phyloP scores from a whole-genome alignment of 192 early-diverging fungal genomes.

The Coemansia umbellata region DNA sequence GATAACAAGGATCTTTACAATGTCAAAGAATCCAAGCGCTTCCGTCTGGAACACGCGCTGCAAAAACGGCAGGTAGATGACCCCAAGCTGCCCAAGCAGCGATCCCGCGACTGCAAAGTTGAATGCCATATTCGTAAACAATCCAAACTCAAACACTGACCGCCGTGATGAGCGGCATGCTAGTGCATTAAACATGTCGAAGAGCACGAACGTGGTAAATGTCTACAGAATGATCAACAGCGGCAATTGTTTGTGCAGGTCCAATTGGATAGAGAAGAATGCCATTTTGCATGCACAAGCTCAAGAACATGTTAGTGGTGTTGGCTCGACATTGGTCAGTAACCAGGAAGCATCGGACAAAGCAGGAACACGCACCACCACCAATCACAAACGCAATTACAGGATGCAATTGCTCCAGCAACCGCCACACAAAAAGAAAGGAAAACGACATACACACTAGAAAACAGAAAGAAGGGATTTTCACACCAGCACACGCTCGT shows the following conservation, averaged over 20 bases:
- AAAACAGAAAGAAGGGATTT: no score
- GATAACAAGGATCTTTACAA: conserved; percentile 63
- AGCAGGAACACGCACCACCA: no score
- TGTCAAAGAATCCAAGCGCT: conserved; percentile 70
- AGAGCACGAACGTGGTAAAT: conserved; percentile 94
- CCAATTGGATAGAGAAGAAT: no score
- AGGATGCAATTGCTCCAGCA: no score
- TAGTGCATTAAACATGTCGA: conserved; percentile 94
- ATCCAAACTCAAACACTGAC: conserved; percentile 75
- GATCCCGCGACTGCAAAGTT: conserved; percentile 79
- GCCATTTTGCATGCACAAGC: no score
- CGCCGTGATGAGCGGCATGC: conserved; percentile 83
- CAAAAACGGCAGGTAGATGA: conserved; percentile 86
- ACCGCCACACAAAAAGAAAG: no score
- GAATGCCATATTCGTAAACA: conserved; percentile 86
- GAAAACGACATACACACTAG: no score
- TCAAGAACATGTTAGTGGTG: no score
- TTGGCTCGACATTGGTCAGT: no score
- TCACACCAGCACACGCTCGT: no score
- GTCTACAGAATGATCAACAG: conserved; percentile 62
- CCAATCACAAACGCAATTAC: no score
- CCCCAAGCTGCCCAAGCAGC: conserved; percentile 79
- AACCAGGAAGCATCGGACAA: not conserved
- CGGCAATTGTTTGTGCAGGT: no score
- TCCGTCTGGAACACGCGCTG: conserved; percentile 93